Conservation (phyloP, 2,329 filamentous ascomycete species). For the Escovopsis sp. region DNA sequence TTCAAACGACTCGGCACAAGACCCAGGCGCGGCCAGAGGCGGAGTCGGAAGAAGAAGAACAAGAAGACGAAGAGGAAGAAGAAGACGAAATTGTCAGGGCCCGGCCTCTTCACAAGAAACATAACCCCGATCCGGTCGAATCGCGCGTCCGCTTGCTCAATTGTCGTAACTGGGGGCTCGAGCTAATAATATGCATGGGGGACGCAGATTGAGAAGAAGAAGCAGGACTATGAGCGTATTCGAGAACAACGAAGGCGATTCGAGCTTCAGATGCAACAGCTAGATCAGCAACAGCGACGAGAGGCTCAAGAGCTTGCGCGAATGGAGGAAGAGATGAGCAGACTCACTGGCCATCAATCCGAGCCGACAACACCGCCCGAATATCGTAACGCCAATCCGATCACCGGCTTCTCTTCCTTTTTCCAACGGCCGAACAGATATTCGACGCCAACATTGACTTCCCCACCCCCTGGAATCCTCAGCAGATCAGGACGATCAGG, state of each 20-base stretch:
- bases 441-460: slow-evolving; percentile 76
- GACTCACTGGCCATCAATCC: slow-evolving; percentile 61
- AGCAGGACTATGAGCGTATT: slow-evolving; percentile 80
- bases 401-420: slow-evolving; percentile 57
- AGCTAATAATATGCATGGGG: slow-evolving; percentile 19
- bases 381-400: slow-evolving; percentile 48
- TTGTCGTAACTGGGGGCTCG: neutral
- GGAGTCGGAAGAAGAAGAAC: too few species aligned
- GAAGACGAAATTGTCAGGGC: too few species aligned
- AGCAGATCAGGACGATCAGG: slow-evolving; percentile 62
- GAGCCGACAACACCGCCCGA: slow-evolving; percentile 95
- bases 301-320: slow-evolving; percentile 74
- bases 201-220: slow-evolving; percentile 78
- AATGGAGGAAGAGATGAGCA: slow-evolving; percentile 64
- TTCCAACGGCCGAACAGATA: slow-evolving; percentile 79
- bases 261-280: slow-evolving; percentile 79
- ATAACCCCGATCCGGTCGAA: too few species aligned
- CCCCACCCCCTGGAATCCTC: slow-evolving; percentile 62
- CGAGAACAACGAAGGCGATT: slow-evolving; percentile 80
- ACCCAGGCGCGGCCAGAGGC: neutral
- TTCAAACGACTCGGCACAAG: neutral
- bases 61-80: too few species aligned
- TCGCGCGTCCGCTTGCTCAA: too few species aligned
- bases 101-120: too few species aligned
- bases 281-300: slow-evolving; percentile 70